Evolutionary conservation across 306 rosid species (phyloP).

Genomic region (Quercus cerris): DNA sequence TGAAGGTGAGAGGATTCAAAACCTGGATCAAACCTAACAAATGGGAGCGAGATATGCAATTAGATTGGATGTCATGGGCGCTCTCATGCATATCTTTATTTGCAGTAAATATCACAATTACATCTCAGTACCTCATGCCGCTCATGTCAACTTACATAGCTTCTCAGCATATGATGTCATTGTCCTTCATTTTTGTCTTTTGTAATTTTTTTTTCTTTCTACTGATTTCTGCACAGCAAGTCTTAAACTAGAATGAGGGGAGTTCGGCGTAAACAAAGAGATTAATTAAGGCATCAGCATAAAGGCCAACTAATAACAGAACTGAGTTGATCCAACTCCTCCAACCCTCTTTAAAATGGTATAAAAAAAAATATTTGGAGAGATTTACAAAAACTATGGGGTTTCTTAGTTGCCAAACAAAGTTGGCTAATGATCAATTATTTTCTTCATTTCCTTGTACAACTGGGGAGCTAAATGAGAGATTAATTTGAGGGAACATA

Average conservation of each 20-base stretch:
- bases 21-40: too few species aligned
- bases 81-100: neutral
- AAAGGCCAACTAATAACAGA: neutral
- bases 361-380: neutral
- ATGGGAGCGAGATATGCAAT: too few species aligned
- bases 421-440: neutral
- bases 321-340: neutral
- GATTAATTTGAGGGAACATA: too few species aligned
- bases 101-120: neutral
- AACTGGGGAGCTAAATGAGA: neutral
- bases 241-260: neutral
- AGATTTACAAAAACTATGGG: neutral
- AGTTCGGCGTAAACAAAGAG: neutral
- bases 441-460: neutral
- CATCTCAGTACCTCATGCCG: neutral
- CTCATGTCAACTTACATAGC: neutral
- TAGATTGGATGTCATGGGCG: too few species aligned
- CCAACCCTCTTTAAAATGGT: neutral
- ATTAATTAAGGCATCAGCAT: neutral
- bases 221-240: neutral
- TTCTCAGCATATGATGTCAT: neutral
- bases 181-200: neutral
- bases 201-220: neutral
- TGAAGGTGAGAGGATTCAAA: too few species aligned
- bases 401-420: neutral